Conservation (phyloP, 495 filamentous ascomycete species). For the Extremus antarcticus region DNA sequence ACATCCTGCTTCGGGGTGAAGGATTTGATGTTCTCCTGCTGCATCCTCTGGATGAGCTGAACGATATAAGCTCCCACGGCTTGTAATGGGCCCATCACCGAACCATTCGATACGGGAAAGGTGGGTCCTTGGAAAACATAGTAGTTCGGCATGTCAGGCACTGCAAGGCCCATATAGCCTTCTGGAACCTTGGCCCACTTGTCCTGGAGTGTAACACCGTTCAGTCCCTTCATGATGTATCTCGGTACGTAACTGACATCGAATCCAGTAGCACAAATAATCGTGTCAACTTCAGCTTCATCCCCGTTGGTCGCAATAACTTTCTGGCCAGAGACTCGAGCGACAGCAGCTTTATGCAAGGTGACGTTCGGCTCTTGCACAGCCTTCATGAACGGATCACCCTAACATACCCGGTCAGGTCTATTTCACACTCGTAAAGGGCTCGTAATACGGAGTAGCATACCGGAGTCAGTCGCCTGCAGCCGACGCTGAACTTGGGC, state of each 20-base stretch:
- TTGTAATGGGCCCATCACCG: slow-evolving; percentile 35
- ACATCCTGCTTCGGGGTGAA: slow-evolving; percentile 34
- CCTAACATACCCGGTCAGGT: neutral
- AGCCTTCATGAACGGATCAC: neutral
- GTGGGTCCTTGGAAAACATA: slow-evolving; percentile 29
- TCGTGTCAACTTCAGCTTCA: slow-evolving; percentile 24
- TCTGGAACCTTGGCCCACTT: slow-evolving; percentile 21
- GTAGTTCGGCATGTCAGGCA: slow-evolving; percentile 25
- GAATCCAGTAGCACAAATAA: slow-evolving; percentile 33
- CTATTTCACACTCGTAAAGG: neutral
- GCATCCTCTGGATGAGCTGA: slow-evolving; percentile 35
- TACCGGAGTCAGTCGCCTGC: slow-evolving; percentile 22
- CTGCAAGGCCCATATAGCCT: slow-evolving; percentile 26
- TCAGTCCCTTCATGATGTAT: slow-evolving; percentile 21
- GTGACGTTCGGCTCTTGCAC: neutral
- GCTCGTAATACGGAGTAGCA: too few species aligned
- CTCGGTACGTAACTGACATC: slow-evolving; percentile 24
- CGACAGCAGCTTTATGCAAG: neutral
- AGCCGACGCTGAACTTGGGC: slow-evolving; percentile 20
- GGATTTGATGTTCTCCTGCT: slow-evolving; percentile 37
- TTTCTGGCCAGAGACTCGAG: neutral
- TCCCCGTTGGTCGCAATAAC: neutral
- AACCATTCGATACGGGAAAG: slow-evolving; percentile 23
- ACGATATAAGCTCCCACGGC: slow-evolving; percentile 41
- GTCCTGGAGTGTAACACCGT: slow-evolving; percentile 17